phyloP scores from a whole-genome alignment of 371 early-diverging fungal genomes.

The Syncephalastrum monosporum region DNA sequence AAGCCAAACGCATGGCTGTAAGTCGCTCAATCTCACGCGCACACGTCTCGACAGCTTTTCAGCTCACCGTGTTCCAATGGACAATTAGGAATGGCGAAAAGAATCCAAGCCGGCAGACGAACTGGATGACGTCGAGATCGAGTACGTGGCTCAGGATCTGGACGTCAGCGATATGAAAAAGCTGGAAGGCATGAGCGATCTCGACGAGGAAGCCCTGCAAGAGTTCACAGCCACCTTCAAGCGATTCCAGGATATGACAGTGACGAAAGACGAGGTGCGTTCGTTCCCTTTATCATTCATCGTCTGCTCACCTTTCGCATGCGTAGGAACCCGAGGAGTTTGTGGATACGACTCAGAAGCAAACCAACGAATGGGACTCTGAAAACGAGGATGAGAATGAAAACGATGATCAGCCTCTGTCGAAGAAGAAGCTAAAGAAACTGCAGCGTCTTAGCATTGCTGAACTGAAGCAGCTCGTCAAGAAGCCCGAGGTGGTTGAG shows the following conservation, averaged over 20 bases:
- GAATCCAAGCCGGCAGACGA: conserved; percentile 13
- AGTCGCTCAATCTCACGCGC: too few species aligned
- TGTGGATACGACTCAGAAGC: conserved; percentile 48
- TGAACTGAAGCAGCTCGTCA: conserved; percentile 88
- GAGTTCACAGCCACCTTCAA: conserved; percentile 46
- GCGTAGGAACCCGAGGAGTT: background rate
- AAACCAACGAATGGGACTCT: conserved; percentile 13
- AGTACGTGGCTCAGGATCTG: conserved; percentile 44
- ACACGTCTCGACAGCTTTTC: too few species aligned
- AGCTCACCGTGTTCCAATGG: too few species aligned
- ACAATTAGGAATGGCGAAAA: too few species aligned
- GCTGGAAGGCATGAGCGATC: conserved; percentile 25
- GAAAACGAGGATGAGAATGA: conserved; percentile 22
- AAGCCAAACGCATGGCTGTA: background rate
- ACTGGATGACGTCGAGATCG: conserved; percentile 44
- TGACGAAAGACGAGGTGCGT: conserved; percentile 36
- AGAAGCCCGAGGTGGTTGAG: conserved; percentile 95
- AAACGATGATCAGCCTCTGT: conserved; percentile 52
- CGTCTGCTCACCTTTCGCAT: background rate
- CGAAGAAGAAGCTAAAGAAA: conserved; percentile 44
- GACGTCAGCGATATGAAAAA: conserved; percentile 33
- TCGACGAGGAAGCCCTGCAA: conserved; percentile 37
- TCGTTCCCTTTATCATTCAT: background rate
- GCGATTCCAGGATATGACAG: conserved; percentile 36
- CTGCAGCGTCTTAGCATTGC: conserved; percentile 70